A percentile compares a stretch with the other conserved stretches of the same genome.
These are phyloP conservation scores for Suillus fuscotomentosus DNA, from an alignment of 768 basidiomycete species.

Conservation along the genomic window DNA sequence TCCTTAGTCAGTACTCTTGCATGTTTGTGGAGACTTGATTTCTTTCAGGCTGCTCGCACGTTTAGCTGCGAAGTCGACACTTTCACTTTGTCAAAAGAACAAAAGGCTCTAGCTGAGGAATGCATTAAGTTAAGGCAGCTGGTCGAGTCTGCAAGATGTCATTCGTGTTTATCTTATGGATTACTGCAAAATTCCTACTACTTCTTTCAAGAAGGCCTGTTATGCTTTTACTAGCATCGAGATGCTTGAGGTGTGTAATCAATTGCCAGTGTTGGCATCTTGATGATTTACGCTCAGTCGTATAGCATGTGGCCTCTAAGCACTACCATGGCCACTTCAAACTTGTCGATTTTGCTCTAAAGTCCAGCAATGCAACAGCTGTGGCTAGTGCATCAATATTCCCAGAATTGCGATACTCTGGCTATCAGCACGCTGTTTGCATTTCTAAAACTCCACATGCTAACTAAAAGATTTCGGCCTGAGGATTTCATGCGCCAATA, in stretches of 20 bases:
- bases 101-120: slow-evolving; percentile 85
- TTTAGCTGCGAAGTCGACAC: slow-evolving; percentile 86
- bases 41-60: slow-evolving; percentile 56
- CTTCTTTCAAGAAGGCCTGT: slow-evolving; percentile 75
- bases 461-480: slow-evolving; percentile 37
- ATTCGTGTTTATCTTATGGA: slow-evolving; percentile 89
- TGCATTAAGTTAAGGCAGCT: slow-evolving; percentile 62
- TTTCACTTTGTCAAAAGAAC: slow-evolving; percentile 83
- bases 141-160: slow-evolving; percentile 49
- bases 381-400: slow-evolving; percentile 72
- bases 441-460: slow-evolving; percentile 5
- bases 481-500: slow-evolving; percentile 87
- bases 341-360: slow-evolving; percentile 76
- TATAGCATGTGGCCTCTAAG: slow-evolving; percentile 33
- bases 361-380: slow-evolving; percentile 61
- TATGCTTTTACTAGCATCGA: slow-evolving; percentile 59
- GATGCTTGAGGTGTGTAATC: slow-evolving; percentile 55
- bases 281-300: not conserved
- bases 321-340: slow-evolving; percentile 71
- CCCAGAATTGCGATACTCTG: slow-evolving; percentile 64
- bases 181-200: slow-evolving; percentile 75
- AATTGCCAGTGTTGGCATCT: not conserved
- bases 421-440: slow-evolving; percentile 54
- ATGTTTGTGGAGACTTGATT: slow-evolving; percentile 56
- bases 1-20: too few relatives aligned